A percentile compares a stretch with the other conserved stretches of the same genome.
Conservation (phyloP, 345 rosid genomes). For the Populus euphratica region DNA sequence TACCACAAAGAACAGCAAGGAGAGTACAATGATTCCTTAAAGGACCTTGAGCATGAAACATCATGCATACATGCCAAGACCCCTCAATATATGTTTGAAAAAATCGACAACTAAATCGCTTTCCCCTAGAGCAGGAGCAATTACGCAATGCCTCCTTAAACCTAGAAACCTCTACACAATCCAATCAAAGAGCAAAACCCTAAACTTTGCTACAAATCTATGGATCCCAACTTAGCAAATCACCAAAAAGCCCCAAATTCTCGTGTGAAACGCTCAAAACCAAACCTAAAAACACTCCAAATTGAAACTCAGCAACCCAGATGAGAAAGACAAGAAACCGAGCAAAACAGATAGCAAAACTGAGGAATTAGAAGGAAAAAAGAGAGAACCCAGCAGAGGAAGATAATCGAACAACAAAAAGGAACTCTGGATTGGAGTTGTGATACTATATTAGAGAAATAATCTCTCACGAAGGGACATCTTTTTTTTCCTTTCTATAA, state of each 20-base stretch:
- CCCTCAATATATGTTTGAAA: conserved; percentile 20
- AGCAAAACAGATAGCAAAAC: background rate
- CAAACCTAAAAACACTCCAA: background rate
- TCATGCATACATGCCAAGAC: conserved; percentile 67
- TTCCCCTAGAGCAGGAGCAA: background rate
- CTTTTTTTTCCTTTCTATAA: conserved; percentile 26
- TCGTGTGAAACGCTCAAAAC: conserved; percentile 12
- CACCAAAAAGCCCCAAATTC: conserved; percentile 18
- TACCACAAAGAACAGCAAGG: conserved; percentile 67
- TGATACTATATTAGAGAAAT: conserved; percentile 22
- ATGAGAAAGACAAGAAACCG: conserved; percentile 1
- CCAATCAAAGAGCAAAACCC: conserved; percentile 32
- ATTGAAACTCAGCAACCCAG: conserved; percentile 4
- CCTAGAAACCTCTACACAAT: background rate
- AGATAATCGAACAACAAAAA: conserved; percentile 17
- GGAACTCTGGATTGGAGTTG: conserved; percentile 34
- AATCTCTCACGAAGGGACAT: conserved; percentile 28
- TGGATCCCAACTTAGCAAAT: conserved; percentile 19
- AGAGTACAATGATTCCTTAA: conserved; percentile 83
- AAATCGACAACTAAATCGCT: conserved; percentile 1
- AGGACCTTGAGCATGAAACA: conserved; percentile 92
- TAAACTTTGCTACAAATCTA: conserved; percentile 22
- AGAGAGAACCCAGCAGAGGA: background rate
- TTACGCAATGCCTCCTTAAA: conserved; percentile 10
- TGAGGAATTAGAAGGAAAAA: background rate